Evolutionary conservation across 163 green algal genomes (phyloP), one percentile per base, ranked within the genome.

Genomic region (Coccomyxa subellipsoidea): DNA sequence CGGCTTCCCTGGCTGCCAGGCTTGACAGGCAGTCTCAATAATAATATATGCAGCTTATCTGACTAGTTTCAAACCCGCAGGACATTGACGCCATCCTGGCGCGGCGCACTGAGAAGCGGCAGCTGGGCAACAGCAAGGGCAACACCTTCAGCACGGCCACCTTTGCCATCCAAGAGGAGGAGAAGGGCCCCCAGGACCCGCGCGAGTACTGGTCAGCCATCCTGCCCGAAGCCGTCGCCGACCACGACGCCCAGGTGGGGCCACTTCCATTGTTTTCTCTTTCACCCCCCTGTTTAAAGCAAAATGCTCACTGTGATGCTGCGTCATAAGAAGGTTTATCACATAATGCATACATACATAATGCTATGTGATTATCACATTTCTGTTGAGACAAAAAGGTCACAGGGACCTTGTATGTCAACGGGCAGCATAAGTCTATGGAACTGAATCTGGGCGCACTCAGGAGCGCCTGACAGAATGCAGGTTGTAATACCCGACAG

Each of bases 81-180:
- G 89, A 93, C 88, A 97, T 98, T 79, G 92, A 96, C 54, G 78
- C 94, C 80, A 98, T 98, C 79, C 85, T 98, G 71, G 79, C 82
- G n/a, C 82, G 81, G 0, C 93, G 95, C 80, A 98, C 94, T 5
- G 93, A 98, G 85, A 96, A 96, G 88, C 90, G 94, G 0, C 88
- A 93, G 86, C 90, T 98, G n/a, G 93, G 93, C 76, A 88, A 80
- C 29, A 82, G 90, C n/a, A 87, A 88, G 15, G 93, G 93, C 78
- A 98, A 97, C 92, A 94, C 91, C 39, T 98, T 98, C 86, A 93
- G 85, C 59, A 89, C 91, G 7, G 93, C 94, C 4, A 92, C 88
- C 29, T 97, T 98, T 82, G 82, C 78, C 3, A 79, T 66, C 7
- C 32, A 73, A 7, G 66, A 73, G 66, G 66, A 73, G 8, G 29